Evolutionary conservation across 371 early-diverging fungal genomes (phyloP).

Genomic region (Syncephalastrum racemosum): DNA sequence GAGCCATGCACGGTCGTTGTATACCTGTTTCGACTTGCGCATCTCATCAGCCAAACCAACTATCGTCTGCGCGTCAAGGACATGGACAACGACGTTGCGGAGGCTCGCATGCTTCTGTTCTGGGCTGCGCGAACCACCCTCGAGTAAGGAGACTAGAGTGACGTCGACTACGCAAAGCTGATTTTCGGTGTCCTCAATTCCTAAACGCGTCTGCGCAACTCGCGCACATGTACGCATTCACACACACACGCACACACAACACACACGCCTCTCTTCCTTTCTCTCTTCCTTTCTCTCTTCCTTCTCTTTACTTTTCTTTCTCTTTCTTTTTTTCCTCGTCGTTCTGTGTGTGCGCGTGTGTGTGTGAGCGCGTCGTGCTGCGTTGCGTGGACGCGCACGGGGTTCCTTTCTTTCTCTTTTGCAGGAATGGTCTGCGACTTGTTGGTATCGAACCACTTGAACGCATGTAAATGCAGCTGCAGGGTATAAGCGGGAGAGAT

Average conservation of each 20-base stretch:
- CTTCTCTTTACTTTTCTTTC: no score
- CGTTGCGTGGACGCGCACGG: no score
- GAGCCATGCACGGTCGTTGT: constrained; percentile 91
- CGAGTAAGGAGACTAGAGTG: constrained; percentile 42
- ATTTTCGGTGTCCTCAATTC: no score
- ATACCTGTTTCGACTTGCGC: constrained; percentile 87
- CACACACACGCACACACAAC: no score
- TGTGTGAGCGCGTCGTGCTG: no score
- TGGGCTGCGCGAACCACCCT: constrained; percentile 74
- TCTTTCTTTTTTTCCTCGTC: no score
- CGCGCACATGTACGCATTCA: constrained; percentile 2
- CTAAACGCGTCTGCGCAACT: constrained; percentile 17
- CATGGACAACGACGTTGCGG: constrained; percentile 63
- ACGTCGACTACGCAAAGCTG: no score
- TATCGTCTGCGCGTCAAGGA: constrained; percentile 74
- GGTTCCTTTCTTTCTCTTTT: no score
- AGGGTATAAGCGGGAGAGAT: no score
- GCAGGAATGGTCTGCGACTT: constrained; percentile 68
- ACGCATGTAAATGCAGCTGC: constrained; percentile 67
- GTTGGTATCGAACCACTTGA: constrained; percentile 81
- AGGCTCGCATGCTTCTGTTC: constrained; percentile 78
- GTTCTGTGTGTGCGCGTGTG: no score
- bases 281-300: no score
- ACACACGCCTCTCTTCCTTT: no score
- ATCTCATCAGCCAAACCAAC: constrained; percentile 74